Conservation (phyloP, 2,329 filamentous ascomycete species). For the Ophiognomonia clavigignenti-juglandacearum region DNA sequence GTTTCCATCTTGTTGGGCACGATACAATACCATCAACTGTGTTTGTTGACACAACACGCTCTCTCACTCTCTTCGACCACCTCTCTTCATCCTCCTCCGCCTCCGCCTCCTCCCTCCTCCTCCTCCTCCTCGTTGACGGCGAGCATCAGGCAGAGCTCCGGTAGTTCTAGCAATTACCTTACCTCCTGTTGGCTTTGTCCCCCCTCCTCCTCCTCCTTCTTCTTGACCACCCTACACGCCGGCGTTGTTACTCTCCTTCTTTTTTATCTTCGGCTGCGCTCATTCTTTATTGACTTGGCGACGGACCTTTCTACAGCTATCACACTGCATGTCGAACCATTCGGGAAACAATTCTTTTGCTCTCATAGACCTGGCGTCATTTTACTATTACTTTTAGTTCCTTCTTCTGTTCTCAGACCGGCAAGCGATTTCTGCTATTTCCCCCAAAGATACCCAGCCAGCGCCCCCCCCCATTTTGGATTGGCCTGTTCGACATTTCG, state of each 20-base stretch:
- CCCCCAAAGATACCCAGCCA: constrained; percentile 12
- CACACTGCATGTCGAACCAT: constrained; percentile 8
- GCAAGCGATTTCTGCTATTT: constrained; percentile 1
- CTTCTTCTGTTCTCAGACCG: constrained; percentile 5
- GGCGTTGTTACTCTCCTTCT: constrained; percentile 14
- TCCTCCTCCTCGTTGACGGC: too few species aligned
- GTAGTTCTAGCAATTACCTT: constrained; percentile 36
- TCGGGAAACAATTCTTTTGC: not conserved
- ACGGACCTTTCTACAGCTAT: too few species aligned
- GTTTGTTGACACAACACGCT: too few species aligned
- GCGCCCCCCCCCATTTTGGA: too few species aligned
- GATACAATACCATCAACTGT: too few species aligned
- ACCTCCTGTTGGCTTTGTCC: constrained; percentile 15
- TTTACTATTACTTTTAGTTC: not conserved
- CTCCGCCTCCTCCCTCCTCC: constrained; percentile 17
- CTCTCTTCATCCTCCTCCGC: constrained; percentile 15
- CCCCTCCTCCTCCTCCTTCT: too few species aligned
- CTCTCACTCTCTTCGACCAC: too few species aligned
- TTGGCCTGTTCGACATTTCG: constrained; percentile 5
- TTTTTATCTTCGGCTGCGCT: not conserved
- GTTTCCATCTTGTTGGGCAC: not conserved
- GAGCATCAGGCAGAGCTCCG: constrained; percentile 39
- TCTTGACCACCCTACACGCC: too few species aligned
- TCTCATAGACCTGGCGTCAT: constrained; percentile 16
- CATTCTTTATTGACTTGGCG: too few species aligned